These are phyloP conservation scores for Nowakowskiella sp. DNA, from an alignment of 192 early-diverging fungal species.

Conservation along the genomic window DNA sequence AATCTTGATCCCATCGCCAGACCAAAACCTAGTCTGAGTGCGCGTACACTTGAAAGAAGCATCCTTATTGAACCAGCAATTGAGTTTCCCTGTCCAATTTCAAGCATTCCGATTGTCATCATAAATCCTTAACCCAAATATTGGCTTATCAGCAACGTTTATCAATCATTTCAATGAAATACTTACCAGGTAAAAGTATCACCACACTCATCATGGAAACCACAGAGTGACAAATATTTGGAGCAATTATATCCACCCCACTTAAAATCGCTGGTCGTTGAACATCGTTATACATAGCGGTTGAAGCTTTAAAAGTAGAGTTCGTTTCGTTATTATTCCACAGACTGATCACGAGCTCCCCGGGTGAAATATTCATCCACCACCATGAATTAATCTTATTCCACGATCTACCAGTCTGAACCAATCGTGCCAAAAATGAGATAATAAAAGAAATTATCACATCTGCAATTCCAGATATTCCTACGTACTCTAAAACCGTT, in stretches of 20 bases:
- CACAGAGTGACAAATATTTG: constrained; percentile 8
- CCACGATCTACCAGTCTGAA: not conserved
- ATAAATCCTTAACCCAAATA: no score
- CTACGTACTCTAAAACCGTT: not conserved
- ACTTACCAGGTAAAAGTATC: constrained; percentile 12
- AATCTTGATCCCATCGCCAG: constrained; percentile 12
- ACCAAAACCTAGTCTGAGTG: constrained; percentile 20
- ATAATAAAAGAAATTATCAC: not conserved
- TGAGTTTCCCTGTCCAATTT: constrained; percentile 13
- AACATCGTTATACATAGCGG: no score
- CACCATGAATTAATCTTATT: not conserved
- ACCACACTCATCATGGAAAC: constrained; percentile 10
- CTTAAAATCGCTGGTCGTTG: no score
- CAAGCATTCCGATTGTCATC: constrained; percentile 22
- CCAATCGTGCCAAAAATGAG: not conserved
- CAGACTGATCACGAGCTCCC: no score
- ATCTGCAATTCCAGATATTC: not conserved
- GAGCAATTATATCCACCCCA: no score
- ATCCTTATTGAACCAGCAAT: constrained; percentile 21
- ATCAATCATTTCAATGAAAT: no score
- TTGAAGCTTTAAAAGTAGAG: no score
- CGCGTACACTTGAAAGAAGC: constrained; percentile 19
- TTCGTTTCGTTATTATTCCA: no score
- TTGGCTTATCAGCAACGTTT: no score
- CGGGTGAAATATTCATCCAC: no score